Evolutionary conservation across 768 basidiomycete species (phyloP), one percentile per base, ranked within the genome.

Genomic region (Galerina sulciceps): DNA sequence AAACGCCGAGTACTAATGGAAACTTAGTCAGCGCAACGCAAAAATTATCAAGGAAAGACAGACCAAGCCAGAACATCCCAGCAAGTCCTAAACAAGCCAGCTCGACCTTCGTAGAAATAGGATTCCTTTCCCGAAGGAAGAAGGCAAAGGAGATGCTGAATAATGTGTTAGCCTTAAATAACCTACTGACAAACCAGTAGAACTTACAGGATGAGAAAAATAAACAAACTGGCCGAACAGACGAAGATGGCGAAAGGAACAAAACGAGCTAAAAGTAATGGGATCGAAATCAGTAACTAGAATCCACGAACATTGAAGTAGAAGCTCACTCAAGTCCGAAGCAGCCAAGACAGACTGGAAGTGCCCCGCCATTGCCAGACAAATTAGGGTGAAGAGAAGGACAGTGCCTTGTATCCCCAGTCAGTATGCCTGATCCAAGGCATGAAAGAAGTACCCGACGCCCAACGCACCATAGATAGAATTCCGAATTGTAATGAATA

Each of bases 161-260:
- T 36, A 42, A 20, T 2, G 35, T 34, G 17, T 55, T 2, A 53
- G 23, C 42, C 13, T 26, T 22, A 15, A 1, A 23, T 26, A 38
- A 13, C 10, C 37, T 20, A n/a, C n/a, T 18, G 31, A 17, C 41
- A 17, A 13, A 44, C 37, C 22, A 55, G 14, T 47, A 79, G 36
- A 1, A 66, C 87, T 67, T 63, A 91, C 90, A 94, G 81, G 55
- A 84, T 73, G 41, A 85, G 63, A 50, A 92, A 81, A 65, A 92
- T 83, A 62, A 90, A 72, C 69, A 93, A 68, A 68, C 88, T 91
- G 37, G 82, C 84, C 41, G 81, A 80, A 67, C 87, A 90, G 43
- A 92, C 90, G 65, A 93, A 93, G 69, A 94, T 83, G 53, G 92
- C 88, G 68, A 92, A 90, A 15, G 92, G 92, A 38, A 94, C 87